phyloP scores from a whole-genome alignment of 371 early-diverging fungal species.

The Syncephalastrum contaminatum region DNA sequence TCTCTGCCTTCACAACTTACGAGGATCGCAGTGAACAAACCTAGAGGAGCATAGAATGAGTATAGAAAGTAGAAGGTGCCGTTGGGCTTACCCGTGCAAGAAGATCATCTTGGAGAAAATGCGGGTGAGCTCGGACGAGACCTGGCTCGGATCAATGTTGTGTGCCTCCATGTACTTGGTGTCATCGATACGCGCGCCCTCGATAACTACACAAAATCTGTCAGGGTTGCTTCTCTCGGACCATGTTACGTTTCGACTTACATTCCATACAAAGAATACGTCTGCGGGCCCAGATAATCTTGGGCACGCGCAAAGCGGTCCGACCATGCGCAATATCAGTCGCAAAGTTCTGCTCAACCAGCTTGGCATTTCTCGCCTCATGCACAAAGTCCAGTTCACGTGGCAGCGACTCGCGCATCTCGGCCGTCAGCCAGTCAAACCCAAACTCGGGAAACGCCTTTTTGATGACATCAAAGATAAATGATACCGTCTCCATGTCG shows the following conservation, averaged over 20 bases:
- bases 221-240: too few species aligned
- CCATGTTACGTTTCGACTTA: slow-evolving; percentile 39
- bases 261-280: slow-evolving; percentile 81
- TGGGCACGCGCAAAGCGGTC: slow-evolving; percentile 61
- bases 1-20: slow-evolving; percentile 10
- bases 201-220: slow-evolving; percentile 46
- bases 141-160: slow-evolving; percentile 68
- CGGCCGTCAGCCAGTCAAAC: slow-evolving; percentile 88
- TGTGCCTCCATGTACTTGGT: slow-evolving; percentile 65
- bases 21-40: slow-evolving; percentile 84
- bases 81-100: slow-evolving; percentile 64
- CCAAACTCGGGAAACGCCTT: slow-evolving; percentile 86
- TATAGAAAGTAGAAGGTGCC: too few species aligned
- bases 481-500: slow-evolving; percentile 78
- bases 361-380: slow-evolving; percentile 77
- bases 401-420: slow-evolving; percentile 83
- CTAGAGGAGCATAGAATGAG: slow-evolving; percentile 13
- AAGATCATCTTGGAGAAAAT: slow-evolving; percentile 93
- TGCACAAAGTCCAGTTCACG: slow-evolving; percentile 83
- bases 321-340: slow-evolving; percentile 20
- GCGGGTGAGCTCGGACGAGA: slow-evolving; percentile 72
- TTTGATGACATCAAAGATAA: slow-evolving; percentile 63
- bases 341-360: slow-evolving; percentile 62
- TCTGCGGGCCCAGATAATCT: slow-evolving; percentile 64
- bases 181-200: slow-evolving; percentile 80